Conservation (phyloP, 1,284 basidiomycete genomes). For the Cryptococcus floricola region DNA sequence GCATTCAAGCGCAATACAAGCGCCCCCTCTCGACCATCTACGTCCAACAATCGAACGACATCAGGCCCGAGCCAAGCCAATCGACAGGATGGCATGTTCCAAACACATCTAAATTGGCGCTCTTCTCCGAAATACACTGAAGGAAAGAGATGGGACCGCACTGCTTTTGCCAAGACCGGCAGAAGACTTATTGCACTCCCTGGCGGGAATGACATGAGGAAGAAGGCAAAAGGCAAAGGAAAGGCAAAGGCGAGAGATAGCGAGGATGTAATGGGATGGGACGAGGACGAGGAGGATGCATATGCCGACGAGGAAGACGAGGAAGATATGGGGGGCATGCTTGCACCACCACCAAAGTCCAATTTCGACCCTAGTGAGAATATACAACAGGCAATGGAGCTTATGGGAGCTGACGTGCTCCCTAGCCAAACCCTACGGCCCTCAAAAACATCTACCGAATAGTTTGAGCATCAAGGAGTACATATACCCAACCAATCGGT, state of each 20-base stretch:
- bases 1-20: background rate
- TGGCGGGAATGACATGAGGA: slow-evolving; percentile 17
- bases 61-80: background rate
- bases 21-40: background rate
- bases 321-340: slow-evolving; percentile 59
- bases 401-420: background rate
- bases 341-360: slow-evolving; percentile 76
- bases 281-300: slow-evolving; percentile 43
- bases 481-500: slow-evolving; percentile 86
- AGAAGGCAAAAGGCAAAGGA: slow-evolving; percentile 38
- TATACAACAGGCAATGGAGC: background rate
- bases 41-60: background rate
- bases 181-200: slow-evolving; percentile 50
- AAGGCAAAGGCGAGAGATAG: slow-evolving; percentile 11
- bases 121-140: slow-evolving; percentile 37
- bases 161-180: slow-evolving; percentile 73
- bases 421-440: slow-evolving; percentile 43
- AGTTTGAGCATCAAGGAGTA: slow-evolving; percentile 76
- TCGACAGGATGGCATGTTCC: slow-evolving; percentile 14
- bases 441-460: slow-evolving; percentile 75
- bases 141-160: slow-evolving; percentile 78
- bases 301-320: slow-evolving; percentile 50
- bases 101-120: slow-evolving; percentile 46
- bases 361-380: slow-evolving; percentile 53
- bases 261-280: slow-evolving; percentile 26